Evolutionary conservation across 257 asterid genomes (phyloP), one percentile per base, ranked within the genome.

Genomic region (Osmanthus fragrans): DNA sequence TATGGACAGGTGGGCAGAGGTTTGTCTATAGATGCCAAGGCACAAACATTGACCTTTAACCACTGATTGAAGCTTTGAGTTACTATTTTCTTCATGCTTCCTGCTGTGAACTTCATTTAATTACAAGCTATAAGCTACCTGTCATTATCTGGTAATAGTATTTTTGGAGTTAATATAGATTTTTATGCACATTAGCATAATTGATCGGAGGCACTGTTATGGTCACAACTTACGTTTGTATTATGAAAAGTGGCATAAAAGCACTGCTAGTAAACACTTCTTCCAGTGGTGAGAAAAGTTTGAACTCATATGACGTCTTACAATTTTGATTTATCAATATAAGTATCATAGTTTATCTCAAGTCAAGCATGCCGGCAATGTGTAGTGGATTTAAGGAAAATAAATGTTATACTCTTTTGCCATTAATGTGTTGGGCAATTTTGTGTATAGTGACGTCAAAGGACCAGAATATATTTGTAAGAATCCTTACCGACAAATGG

Each of bases 11-110:
- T 94, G 85, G 98, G 98, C 69, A 87, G 90, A 86, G 98, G 98
- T 45, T 79, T 94, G 69, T 88, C 97, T 3, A 78, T 82, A 78
- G 96, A 92, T 82, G 93, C 67, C 74, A 91, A 86, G 80, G 98
- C 98, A 37, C 97, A 87, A 82, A 90, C 85, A 81, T 81, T 94
- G 83, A 97, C 97, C 78, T 94, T 94, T 82, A 97, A 90, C 75
- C 97, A 92, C 83, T 94, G 97, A 94, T 94, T 81, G 97, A 94
- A 85, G 98, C 97, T 23, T 97, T 94, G 86, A 90, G 94, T 80
- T 70, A 45, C 80, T 30, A n/a, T 65, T 33, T 72, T 16, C 45
- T 13, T 63, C 36, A 56, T 21, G 25, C 25, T 39, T 42, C 51
- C 40, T 25, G n/a, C 40, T 4, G 58, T 49, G 32, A 13, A 11